Evolutionary conservation across 257 asterid genomes (phyloP), one percentile per base, ranked within the genome.

Genomic region (Lycium barbarum): DNA sequence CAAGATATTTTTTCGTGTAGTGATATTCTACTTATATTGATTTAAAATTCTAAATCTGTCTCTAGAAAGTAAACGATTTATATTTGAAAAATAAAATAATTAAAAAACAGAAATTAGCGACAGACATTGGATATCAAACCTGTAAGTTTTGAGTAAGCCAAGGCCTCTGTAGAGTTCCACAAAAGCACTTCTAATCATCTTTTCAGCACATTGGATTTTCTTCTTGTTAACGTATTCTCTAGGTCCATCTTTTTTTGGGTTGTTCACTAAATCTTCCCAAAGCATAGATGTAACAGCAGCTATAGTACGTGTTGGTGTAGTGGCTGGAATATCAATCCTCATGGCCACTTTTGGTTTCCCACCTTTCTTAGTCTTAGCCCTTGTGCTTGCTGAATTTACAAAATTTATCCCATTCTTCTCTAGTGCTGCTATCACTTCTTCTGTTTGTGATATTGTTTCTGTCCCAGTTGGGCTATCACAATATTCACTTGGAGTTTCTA

Each of bases 111-210:
- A 9, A 66, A 12, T 14, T 66, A 66, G 73, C 6, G 6, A 35
- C 2, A 35, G 1, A 67, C 49, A 26, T 26, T 26, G 33, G 33
- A 26, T 26, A 26, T 40, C 79, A 40, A 70, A 70, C 99, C 98
- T 97, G 95, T 91, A 97, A 33, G 92, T 97, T 83, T 85, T 94
- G 0, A 97, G 95, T 83, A 97, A 88, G 65, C 97, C 95, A 70
- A 97, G 98, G 84, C 98, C 99, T 66, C 94, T 89, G 57, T 95
- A 94, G 58, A 97, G 96, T 84, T 97, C 99, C 63, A 97, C 97
- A 93, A 93, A 95, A 47, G 96, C 98, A 80, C 96, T 93, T 87
- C 99, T 85, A 62, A 97, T 94, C 99, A 94, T 95, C 89, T 97
- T 97, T 62, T 95, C 97, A 49, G 98, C 98, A 84, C 92, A 90